These are phyloP conservation scores for Trichosanthes cucumerina DNA, from an alignment of 306 rosid genomes.

Conservation along the genomic window DNA sequence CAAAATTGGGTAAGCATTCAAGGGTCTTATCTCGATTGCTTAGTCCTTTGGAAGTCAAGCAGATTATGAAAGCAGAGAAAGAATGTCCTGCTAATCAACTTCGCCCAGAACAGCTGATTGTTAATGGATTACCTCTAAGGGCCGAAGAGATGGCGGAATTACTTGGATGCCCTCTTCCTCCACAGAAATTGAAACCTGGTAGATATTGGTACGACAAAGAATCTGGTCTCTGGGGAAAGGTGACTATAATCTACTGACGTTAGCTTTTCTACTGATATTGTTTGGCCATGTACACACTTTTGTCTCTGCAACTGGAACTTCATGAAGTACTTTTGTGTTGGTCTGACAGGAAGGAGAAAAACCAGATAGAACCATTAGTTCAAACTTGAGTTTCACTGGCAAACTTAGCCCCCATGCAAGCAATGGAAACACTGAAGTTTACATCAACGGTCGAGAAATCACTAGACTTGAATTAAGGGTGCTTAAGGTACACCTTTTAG, in stretches of 20 bases:
- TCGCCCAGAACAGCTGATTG: slow-evolving; percentile 87
- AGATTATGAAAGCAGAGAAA: slow-evolving; percentile 95
- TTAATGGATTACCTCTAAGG: slow-evolving; percentile 65
- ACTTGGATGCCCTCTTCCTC: slow-evolving; percentile 84
- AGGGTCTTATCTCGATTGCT: slow-evolving; percentile 74
- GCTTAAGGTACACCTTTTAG: slow-evolving; percentile 50
- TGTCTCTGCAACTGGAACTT: slow-evolving; percentile 2
- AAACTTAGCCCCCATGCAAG: slow-evolving; percentile 75
- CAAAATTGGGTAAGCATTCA: slow-evolving; percentile 74
- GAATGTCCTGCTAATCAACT: slow-evolving; percentile 97
- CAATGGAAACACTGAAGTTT: slow-evolving; percentile 88
- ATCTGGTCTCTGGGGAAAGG: slow-evolving; percentile 98
- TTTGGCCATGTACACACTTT: neutral
- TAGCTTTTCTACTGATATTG: slow-evolving; percentile 12
- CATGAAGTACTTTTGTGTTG: slow-evolving; percentile 7
- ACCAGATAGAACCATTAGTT: slow-evolving; percentile 85
- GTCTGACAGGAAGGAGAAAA: slow-evolving; percentile 81
- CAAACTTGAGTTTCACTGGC: slow-evolving; percentile 80
- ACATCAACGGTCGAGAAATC: slow-evolving; percentile 91
- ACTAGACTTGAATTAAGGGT: slow-evolving; percentile 91
- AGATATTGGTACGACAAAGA: slow-evolving; percentile 99
- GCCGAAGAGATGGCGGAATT: slow-evolving; percentile 87
- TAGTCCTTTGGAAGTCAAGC: slow-evolving; percentile 96
- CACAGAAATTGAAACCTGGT: slow-evolving; percentile 84
- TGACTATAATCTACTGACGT: slow-evolving; percentile 23